Evolutionary conservation across 148 eudicot genomes (phyloP), one percentile per base, ranked within the genome.

Genomic region (Fagopyrum homotropicum): DNA sequence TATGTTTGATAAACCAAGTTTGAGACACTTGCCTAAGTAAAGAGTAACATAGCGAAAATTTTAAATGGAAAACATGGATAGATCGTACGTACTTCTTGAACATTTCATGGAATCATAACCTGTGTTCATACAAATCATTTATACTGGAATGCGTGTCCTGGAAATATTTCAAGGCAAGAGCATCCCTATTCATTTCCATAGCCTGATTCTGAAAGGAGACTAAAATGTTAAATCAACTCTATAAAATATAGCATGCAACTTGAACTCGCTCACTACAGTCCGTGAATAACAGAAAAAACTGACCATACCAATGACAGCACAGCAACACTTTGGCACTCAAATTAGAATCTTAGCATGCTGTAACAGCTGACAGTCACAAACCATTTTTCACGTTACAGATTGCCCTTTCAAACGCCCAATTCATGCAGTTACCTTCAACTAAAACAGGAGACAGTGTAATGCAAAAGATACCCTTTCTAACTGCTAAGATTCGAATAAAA

Each of bases 371-470:
- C 17, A 57, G 26, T 29, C 12, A 2, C 44, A 29, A 29, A 63
- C 45, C 26, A 63, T 63, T 63, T 63, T 63, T 12, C 45, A 29
- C 66, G 8, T 9, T 29, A 29, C 43, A 61, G 68, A 26, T 61
- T 61, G 68, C 68, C 68, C 68, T 61, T 61, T 61, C 68, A 61
- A 61, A 43, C 43, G 9, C 22, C 68, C 44, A 26, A 8, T 17
- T 3, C 35, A 59, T 59, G 30, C 8, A 59, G 29, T 19, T 35
- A 2, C 40, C 35, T 35, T 35, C 40, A 35, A 35, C 40, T 35
- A 35, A 35, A 35, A 7, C 61, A 56, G 17, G 17, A 17, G 7
- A 4, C 22, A 35, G 11, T 9, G 29, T 6, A 63, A 11, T 63
- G 40, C 40, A 35, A 35, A 35, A 35, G 40, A 35, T 35, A 35